These are phyloP conservation scores for Oryza brachyantha DNA, from an alignment of 176 grass and related monocot species.

Conservation along the genomic window DNA sequence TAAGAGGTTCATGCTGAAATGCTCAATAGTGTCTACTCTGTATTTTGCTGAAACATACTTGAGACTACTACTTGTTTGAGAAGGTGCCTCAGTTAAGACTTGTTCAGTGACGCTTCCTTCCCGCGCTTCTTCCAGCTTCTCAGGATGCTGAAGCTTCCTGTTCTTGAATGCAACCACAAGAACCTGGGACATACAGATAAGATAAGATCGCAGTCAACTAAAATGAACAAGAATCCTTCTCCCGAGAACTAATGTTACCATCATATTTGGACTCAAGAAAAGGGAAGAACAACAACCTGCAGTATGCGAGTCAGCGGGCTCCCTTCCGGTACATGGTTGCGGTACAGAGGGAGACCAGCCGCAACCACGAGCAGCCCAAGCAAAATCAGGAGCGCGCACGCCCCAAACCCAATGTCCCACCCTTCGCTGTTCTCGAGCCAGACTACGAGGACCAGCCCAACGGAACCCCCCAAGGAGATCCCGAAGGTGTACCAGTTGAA, in stretches of 20 bases:
- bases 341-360: slow-evolving; percentile 48
- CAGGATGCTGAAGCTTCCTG: slow-evolving; percentile 41
- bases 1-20: too few relatives aligned
- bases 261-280: background rate
- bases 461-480: slow-evolving; percentile 48
- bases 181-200: slow-evolving; percentile 30
- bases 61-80: slow-evolving; percentile 6
- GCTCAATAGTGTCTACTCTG: background rate
- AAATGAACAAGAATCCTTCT: background rate
- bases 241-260: background rate
- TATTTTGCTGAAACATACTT: slow-evolving; percentile 13
- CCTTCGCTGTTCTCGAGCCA: slow-evolving; percentile 55
- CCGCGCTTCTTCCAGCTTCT: slow-evolving; percentile 42
- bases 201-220: background rate
- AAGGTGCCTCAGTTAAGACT: background rate
- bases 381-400: slow-evolving; percentile 36
- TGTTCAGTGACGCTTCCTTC: background rate
- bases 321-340: slow-evolving; percentile 48
- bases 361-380: slow-evolving; percentile 40
- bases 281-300: slow-evolving; percentile 50
- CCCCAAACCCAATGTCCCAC: slow-evolving; percentile 49
- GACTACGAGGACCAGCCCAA: slow-evolving; percentile 50
- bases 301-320: slow-evolving; percentile 60
- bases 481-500: slow-evolving; percentile 59
- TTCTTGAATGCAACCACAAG: slow-evolving; percentile 59